These are phyloP conservation scores for Prunus fruticosa DNA, from an alignment of 306 rosid genomes.

Conservation along the genomic window DNA sequence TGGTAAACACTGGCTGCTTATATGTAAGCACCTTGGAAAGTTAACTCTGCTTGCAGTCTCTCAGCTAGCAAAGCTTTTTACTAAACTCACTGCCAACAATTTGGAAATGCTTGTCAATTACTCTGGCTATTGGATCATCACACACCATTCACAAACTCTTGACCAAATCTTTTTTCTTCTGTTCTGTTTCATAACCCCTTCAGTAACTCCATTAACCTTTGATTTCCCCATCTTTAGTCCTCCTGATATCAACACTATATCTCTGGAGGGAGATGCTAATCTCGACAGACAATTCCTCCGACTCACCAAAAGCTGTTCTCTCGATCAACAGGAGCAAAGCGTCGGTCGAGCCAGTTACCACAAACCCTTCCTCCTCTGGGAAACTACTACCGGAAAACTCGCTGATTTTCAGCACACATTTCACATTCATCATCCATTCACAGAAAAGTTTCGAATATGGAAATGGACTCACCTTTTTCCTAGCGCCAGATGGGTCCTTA, in stretches of 20 bases:
- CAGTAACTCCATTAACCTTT: not conserved
- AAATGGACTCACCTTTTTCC: conserved; percentile 40
- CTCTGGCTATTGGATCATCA: no score
- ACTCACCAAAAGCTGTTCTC: not conserved
- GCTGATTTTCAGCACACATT: conserved; percentile 37
- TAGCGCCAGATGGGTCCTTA: conserved; percentile 22
- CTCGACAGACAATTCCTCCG: not conserved
- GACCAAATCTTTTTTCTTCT: not conserved
- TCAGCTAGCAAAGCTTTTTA: no score
- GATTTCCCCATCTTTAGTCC: conserved; percentile 6
- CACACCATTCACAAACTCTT: no score
- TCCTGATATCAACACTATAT: not conserved
- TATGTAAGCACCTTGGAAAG: no score
- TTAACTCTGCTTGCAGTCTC: no score
- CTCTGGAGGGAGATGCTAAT: not conserved
- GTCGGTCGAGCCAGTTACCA: not conserved
- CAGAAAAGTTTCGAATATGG: accelerated
- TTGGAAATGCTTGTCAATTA: no score
- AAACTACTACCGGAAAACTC: conserved; percentile 24
- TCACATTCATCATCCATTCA: conserved; percentile 27
- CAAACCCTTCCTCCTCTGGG: conserved; percentile 24
- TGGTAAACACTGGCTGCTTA: no score
- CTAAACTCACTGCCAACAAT: no score
- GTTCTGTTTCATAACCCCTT: not conserved
- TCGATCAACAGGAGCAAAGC: not conserved